Evolutionary conservation across 306 rosid species (phyloP).

Genomic region (Rubus parviflorus): DNA sequence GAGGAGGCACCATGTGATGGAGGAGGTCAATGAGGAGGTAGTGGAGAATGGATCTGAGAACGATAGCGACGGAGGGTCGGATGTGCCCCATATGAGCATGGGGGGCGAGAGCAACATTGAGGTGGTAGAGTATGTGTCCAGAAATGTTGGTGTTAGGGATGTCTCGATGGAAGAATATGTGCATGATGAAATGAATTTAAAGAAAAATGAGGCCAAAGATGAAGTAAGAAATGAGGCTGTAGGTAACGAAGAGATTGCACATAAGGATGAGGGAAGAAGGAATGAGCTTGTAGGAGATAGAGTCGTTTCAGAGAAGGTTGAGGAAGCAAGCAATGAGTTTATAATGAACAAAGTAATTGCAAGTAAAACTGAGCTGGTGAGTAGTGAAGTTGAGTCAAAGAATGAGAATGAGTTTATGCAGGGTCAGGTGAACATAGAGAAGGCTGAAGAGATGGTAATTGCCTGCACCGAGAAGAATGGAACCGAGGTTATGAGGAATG

Average conservation of each 20-base stretch:
- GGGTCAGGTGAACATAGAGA: constrained; percentile 11
- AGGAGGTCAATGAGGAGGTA: constrained; percentile 40
- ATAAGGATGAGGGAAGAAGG: constrained; percentile 1
- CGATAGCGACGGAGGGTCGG: constrained; percentile 67
- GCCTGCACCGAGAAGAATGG: constrained; percentile 28
- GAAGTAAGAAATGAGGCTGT: constrained; percentile 1
- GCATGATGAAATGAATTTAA: constrained; percentile 26
- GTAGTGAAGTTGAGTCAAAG: neutral
- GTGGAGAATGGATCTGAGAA: constrained; percentile 51
- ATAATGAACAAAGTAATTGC: constrained; percentile 18
- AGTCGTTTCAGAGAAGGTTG: constrained; percentile 28
- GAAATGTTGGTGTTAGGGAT: constrained; percentile 32
- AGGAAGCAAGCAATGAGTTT: constrained; percentile 23
- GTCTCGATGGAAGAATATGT: constrained; percentile 47
- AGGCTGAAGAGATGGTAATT: constrained; percentile 24
- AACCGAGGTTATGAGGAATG: neutral
- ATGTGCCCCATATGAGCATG: constrained; percentile 50
- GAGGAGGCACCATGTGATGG: constrained; percentile 30
- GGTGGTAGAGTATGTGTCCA: constrained; percentile 43
- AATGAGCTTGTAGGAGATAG: constrained; percentile 20
- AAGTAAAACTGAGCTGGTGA: constrained; percentile 12
- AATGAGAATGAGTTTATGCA: neutral
- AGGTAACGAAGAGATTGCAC: neutral
- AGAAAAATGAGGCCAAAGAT: neutral
- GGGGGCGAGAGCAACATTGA: constrained; percentile 45